Evolutionary conservation across 2,329 filamentous ascomycete species (phyloP), one percentile per base, ranked within the genome.

Genomic region (Sclerotinia subarctica): DNA sequence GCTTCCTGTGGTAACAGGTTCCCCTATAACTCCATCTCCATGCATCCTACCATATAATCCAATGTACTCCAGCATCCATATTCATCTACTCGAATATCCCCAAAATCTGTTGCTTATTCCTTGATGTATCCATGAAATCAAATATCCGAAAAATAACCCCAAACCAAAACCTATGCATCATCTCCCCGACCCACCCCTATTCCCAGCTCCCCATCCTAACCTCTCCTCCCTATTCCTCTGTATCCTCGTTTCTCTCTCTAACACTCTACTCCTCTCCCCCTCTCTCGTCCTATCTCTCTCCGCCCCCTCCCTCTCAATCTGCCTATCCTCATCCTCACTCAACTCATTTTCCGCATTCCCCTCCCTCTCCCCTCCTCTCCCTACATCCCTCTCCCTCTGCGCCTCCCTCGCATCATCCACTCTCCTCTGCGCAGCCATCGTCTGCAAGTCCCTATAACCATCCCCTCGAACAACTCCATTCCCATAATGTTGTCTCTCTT

Each of bases 211-310:
- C 56, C 78, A 64, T 7, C 78, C 78, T 42, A 79, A 72, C 68
- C 78, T 76, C 70, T 80, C 78, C 44, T 79, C 78, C 67, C 78
- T 54, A 47, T 49, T 67, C 65, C 46, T 76, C 24, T 75, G 74
- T 69, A 74, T 76, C 54, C 73, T 72, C 64, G 68, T 71, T 38
- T 57, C 72, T 73, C 38, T 70, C 71, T 51, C 68, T 69, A 58
- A 69, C 70, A 35, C 69, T 68, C 10, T 68, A 67, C 42, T 69
- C 32, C n/a, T 69, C 66, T 59, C 71, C 68, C 64, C 73, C 57
- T 59, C 73, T 70, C 59, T 72, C 70, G 63, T 69, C 72, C 58
- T 72, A 26, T 46, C 38, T 15, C 46, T 58, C 29, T 44, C 35
- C 11, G 32, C 59, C 17, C 66, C 26, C 8, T 42, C 52, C 29